Evolutionary conservation across 345 rosid species (phyloP), one percentile per base, ranked within the genome.

Genomic region (Clausena lansium): DNA sequence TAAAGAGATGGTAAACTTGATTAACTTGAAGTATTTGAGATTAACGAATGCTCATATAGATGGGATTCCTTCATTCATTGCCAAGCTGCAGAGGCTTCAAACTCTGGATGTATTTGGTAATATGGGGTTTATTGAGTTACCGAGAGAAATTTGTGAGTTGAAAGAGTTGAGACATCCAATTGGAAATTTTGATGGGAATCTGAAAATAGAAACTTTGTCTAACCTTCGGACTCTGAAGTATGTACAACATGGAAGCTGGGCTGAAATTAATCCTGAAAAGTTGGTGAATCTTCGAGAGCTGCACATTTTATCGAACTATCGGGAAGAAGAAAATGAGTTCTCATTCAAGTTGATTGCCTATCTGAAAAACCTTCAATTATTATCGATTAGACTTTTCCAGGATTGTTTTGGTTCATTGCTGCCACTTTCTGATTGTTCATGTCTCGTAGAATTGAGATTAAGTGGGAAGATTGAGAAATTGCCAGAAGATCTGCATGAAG

Each of bases 171-270:
- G 67, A 38, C 76, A 73, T 71, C 9, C 57, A 24, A 22, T 55
- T 5, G 64, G 75, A 57, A 0, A 5, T 11, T 71, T 71, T 20
- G 1, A 1, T 4, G 74, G 74, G 0, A 13, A 4, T 28, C 19
- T 70, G 38, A 11, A 0, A 8, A 70, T 70, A 27, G 73, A 70
- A 4, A 52, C 19, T 28, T 17, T 70, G 60, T 8, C 15, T 15
- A 70, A 52, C 27, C 76, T 72, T 57, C 76, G 5, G 30, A 72
- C 76, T 33, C 47, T 72, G 50, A 73, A 73, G 36, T 8, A 38
- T 27, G 36, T 25, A 59, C 2, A 1, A 0, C 9, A 3, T 39
- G 5, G 17, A 27, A 38, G 57, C 19, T 59, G 76, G 76, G 9
- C 9, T 7, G 28, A 60, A 60, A 28, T 73, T 41, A 60, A 73